Base-by-base conservation (phyloP, 495 filamentous ascomycete species). In the Aspergillus avenaceus region DNA sequence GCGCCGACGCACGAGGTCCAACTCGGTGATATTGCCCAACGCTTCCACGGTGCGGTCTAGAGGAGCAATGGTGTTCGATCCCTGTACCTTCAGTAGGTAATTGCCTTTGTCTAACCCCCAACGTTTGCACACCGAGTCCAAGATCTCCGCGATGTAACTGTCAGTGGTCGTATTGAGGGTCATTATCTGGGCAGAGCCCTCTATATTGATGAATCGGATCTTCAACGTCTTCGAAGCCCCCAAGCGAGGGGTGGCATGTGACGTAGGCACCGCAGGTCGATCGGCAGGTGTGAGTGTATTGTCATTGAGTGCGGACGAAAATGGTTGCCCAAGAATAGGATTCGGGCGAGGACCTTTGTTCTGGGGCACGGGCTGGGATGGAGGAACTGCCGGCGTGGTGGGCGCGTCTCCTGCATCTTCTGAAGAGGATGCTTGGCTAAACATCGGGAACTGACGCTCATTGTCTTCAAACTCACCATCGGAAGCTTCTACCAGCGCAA, bases 61-160 rank as follows among this genome's bases (percentile, higher is more conserved):
- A 0, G 84, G 84, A 9, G 91, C 87, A 25, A 96, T 84, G 4
- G 88, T 92, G 24, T 88, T 88, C 2, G 90, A 89, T 2, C 87
- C 84, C 31, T 84, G 83, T 18, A 98, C 83, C 66, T 93, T 93
- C 24, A 98, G 82, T 13, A 96, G 81, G 62, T 92, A 91, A 47
- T 87, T 86, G 0, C 79, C 87, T 71, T 93, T 95, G 64, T 97
- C 93, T 7, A 97, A 74, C 14, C 90, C 84, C 64, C 95, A 85
- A 60, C 90, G 87, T 47, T 89, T 85, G 63, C 93, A 97, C 2
- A 91, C 86, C n/a, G 81, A 80, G 56, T 97, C 91, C 34, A 96
- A 79, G 23, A 97, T 84, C 65, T 98, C 93, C 12, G 90, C 91
- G 23, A 98, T 83, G 62, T 95, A 97, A 29, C 88, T 97, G 59